These are phyloP conservation scores for Neolentinus lepideus DNA, from an alignment of 1,284 basidiomycete genomes.

Conservation along the genomic window DNA sequence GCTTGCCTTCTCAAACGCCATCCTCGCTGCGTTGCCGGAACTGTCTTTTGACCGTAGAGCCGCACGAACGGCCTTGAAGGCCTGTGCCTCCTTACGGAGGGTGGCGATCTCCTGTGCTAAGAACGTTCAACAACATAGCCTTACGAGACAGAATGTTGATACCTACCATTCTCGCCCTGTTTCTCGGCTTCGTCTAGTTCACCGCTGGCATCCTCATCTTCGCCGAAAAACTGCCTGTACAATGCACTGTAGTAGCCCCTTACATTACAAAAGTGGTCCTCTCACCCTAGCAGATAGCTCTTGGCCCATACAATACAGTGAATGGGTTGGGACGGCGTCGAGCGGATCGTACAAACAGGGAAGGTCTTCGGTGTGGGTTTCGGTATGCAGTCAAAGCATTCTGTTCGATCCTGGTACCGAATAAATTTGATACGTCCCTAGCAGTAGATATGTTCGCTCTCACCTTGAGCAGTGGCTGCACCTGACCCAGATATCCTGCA, in stretches of 20 bases:
- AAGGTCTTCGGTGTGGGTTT: slow-evolving; percentile 93
- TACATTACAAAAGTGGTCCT: slow-evolving; percentile 6
- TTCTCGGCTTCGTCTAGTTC: slow-evolving; percentile 85
- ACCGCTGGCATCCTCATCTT: slow-evolving; percentile 71
- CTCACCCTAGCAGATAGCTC: slow-evolving; percentile 91
- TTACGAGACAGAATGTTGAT: neutral
- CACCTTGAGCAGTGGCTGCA: slow-evolving; percentile 72
- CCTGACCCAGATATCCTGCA: slow-evolving; percentile 89
- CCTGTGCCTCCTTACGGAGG: slow-evolving; percentile 82
- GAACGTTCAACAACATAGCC: neutral
- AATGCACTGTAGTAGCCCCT: neutral
- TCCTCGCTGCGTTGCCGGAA: slow-evolving; percentile 48
- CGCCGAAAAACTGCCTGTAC: slow-evolving; percentile 87
- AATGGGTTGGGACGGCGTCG: slow-evolving; percentile 94
- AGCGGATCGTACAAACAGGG: slow-evolving; percentile 97
- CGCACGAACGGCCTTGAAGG: slow-evolving; percentile 76
- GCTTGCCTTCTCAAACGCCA: slow-evolving; percentile 80
- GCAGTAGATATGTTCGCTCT: slow-evolving; percentile 6
- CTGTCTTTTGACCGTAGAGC: slow-evolving; percentile 44
- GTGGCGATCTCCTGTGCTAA: slow-evolving; percentile 87
- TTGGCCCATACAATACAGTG: slow-evolving; percentile 99
- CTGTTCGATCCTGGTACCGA: slow-evolving; percentile 62
- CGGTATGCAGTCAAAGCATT: slow-evolving; percentile 89
- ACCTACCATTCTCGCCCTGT: slow-evolving; percentile 80
- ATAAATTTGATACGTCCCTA: neutral